These are phyloP conservation scores for Botrytis galanthina DNA, from an alignment of 2,329 filamentous ascomycete species.

Conservation along the genomic window DNA sequence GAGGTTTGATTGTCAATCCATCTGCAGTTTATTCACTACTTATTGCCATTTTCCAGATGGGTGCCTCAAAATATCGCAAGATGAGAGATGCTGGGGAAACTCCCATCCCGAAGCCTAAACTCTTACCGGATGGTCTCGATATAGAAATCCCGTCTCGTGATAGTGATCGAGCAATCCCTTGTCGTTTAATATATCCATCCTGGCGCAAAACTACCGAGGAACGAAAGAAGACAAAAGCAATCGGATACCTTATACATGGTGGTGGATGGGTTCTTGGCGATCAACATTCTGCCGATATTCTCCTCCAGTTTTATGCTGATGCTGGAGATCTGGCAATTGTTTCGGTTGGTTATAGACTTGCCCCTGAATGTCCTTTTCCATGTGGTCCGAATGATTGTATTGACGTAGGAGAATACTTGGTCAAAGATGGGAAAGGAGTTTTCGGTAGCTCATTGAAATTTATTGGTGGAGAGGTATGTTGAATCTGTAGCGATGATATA, in stretches of 20 bases:
- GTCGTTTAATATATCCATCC: conserved; percentile 39
- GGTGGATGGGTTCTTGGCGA: conserved; percentile 36
- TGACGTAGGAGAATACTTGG: conserved; percentile 54
- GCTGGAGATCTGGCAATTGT: conserved; percentile 48
- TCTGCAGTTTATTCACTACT: neutral
- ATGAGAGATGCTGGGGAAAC: conserved; percentile 55
- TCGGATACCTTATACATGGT: conserved; percentile 57
- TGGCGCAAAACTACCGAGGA: conserved; percentile 42
- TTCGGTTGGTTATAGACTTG: conserved; percentile 57
- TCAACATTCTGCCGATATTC: conserved; percentile 38
- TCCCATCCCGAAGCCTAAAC: conserved; percentile 46
- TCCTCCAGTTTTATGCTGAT: conserved; percentile 51
- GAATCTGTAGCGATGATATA: too few relatives aligned
- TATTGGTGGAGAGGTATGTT: conserved; percentile 45
- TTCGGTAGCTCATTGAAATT: conserved; percentile 46
- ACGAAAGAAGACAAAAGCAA: conserved; percentile 47
- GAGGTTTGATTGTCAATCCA: conserved; percentile 42
- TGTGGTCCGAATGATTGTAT: conserved; percentile 54
- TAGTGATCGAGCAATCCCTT: conserved; percentile 49
- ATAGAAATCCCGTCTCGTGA: conserved; percentile 53
- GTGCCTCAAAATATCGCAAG: conserved; percentile 52
- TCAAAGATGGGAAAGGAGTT: conserved; percentile 45
- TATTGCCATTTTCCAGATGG: conserved; percentile 42
- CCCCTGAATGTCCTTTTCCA: conserved; percentile 58
- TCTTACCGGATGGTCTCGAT: conserved; percentile 48